Base-by-base conservation (phyloP, 176 grass and related monocot species). In the Rhynchospora pubera region DNA sequence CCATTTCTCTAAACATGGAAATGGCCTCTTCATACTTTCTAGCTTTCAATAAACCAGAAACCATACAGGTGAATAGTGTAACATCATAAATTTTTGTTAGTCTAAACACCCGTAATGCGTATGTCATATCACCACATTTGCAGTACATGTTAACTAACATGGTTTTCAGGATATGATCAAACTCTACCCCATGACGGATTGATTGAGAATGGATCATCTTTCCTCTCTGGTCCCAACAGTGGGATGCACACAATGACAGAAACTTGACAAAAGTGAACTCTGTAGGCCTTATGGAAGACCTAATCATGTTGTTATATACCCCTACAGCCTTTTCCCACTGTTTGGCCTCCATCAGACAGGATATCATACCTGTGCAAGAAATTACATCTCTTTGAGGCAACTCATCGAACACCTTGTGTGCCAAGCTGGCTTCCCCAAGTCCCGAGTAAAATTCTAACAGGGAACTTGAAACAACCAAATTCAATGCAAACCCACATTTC, bases 121-220 rank as follows among this genome's bases (percentile, higher is more conserved):
- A 76, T 26, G 7, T 51, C 87, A 91, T 88, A 57, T 68, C 19
- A 26, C 82, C 79, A 14, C 88, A 94, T 72, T 83, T 88, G 24
- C 75, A 90, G 84, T 94, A 91, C 90, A 92, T 94, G 72, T 97
- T 79, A 14, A 94, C 23, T 5, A 97, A 83, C 12, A 85, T 72
- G 13, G 92, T 97, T 89, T 97, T 97, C 77, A 97, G 86, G 23
- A 94, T 81, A 3, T 87, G 48, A 75, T 90, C 89, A 28, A 94
- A 83, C 52, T 91, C 66, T 10, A 66, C 43, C 1, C 79, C 91
- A 60, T 85, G 91, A 9, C 72, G 86, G 62, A 91, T 63, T 71
- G 93, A 84, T 84, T 97, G 94, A 68, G 86, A 89, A 62, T 91
- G 91, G 77, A 97, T 72, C 83, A 85, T 79, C 65, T 26, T 64